Base-by-base conservation (phyloP, 306 rosid species). In the Dalbergia cochinchinensis region DNA sequence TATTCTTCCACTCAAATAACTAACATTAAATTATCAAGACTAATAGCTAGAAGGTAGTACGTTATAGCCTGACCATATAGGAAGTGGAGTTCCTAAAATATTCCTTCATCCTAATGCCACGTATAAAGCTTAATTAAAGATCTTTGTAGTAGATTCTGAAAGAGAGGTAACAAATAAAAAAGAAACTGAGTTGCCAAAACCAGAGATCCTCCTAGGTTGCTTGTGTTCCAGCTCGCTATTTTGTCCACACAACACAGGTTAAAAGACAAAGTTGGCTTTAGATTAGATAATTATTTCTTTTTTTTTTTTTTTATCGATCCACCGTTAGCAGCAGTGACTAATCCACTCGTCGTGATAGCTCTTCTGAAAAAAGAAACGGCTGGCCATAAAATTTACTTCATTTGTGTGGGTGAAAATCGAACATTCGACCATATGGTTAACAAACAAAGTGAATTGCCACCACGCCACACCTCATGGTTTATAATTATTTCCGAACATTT, bases 171-270 rank as follows among this genome's bases (percentile, higher is more conserved):
- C 15, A 67, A 42, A 67, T 10, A 41, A 66, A 22, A 45, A 45
- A 69, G 35, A 19, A 67, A 67, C 3, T 44, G 37, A 67, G 71
- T 20, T 67, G 73, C 73, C 57, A 20, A 67, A 67, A 67, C 73
- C 37, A 44, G 73, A 12, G 53, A 2, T 42, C 53, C 33, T 66
- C 16, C 11, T 5, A 18, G 35, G 4, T 16, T n/a, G 26, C 61
- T 55, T 7, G 26, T 55, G 61, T 18, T 55, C 26, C 26, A 55
- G 26, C 61, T 55, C 2, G 16, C 16, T 55, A 51, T 55, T 55
- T 55, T n/a, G 61, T 55, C 61, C 26, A 3, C 26, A 55, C 61
- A 7, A 55, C 22, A 26, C 31, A 26, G 2, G 31, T 33, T 62
- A 31, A 62, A 64, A 64, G 6, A 62, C 67, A 35, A 35, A 64